A percentile compares a stretch with the other conserved stretches of the same genome.
Conservation (phyloP, 2,329 filamentous ascomycete species). For the Ceratocystis lukuohia region DNA sequence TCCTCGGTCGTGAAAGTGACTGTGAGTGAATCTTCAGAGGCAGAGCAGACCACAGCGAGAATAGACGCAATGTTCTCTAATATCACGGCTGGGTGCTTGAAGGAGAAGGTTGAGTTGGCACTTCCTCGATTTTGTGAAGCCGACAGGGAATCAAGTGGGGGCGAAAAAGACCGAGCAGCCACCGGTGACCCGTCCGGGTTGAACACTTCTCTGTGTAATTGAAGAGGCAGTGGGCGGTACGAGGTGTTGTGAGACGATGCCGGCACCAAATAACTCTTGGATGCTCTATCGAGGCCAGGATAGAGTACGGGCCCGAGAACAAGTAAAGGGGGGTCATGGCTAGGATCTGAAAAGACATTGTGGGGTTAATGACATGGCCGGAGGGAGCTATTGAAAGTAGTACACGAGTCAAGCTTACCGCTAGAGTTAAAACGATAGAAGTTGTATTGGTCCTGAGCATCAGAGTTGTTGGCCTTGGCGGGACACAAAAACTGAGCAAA, state of each 20-base stretch:
- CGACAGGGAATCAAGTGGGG: background rate
- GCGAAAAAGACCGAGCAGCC: background rate
- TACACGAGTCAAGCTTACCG: background rate
- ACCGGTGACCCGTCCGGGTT: background rate
- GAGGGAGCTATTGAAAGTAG: background rate
- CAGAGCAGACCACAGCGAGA: background rate
- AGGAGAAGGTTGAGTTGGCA: slow-evolving; percentile 12
- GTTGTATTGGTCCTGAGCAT: background rate
- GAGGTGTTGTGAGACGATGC: background rate
- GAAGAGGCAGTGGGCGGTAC: background rate
- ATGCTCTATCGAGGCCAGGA: background rate
- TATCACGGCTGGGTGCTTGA: slow-evolving; percentile 10
- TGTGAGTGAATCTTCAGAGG: background rate
- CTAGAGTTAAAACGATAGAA: background rate
- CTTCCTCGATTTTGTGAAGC: background rate
- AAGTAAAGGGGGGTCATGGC: background rate
- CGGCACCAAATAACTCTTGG: background rate
- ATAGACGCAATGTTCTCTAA: slow-evolving; percentile 9
- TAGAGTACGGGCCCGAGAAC: background rate
- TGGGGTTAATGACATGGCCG: background rate
- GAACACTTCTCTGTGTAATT: background rate
- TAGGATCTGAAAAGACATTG: background rate
- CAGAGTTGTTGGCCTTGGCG: background rate
- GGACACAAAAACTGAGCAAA: background rate
- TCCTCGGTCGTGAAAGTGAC: background rate